A percentile compares a stretch with the other conserved stretches of the same genome.
phyloP scores from a whole-genome alignment of 2,329 filamentous ascomycete species.

The Phyllosticta capitalensis region DNA sequence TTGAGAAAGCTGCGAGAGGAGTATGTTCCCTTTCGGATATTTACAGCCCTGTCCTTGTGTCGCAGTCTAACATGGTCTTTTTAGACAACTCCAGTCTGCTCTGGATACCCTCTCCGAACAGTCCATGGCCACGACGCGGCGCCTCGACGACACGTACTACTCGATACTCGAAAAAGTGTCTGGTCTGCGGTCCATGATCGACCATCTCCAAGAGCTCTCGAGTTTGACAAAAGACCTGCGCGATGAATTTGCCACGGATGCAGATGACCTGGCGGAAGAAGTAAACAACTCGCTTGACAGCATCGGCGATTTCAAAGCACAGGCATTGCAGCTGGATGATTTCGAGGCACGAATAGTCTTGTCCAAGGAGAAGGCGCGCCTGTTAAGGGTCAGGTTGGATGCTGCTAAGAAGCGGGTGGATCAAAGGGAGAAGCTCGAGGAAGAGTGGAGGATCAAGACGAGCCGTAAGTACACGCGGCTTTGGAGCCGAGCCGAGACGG shows the following conservation, averaged over 20 bases:
- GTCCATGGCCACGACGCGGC: constrained; percentile 53
- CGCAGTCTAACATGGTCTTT: neutral
- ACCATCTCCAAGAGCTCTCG: constrained; percentile 58
- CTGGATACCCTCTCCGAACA: constrained; percentile 44
- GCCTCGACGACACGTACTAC: constrained; percentile 66
- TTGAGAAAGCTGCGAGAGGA: constrained; percentile 28
- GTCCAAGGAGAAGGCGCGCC: constrained; percentile 50
- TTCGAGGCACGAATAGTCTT: constrained; percentile 53
- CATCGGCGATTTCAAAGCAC: constrained; percentile 54
- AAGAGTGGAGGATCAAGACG: constrained; percentile 28
- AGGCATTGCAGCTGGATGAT: constrained; percentile 52
- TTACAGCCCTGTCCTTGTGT: neutral
- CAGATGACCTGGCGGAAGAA: constrained; percentile 50
- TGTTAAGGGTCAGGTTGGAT: constrained; percentile 54
- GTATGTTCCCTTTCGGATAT: constrained; percentile 17
- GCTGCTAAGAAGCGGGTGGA: constrained; percentile 55
- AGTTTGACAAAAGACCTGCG: constrained; percentile 50
- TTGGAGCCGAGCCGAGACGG: neutral
- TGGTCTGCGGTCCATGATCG: constrained; percentile 54
- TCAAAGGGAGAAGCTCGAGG: constrained; percentile 57
- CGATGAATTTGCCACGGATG: constrained; percentile 50
- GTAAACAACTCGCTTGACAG: constrained; percentile 50
- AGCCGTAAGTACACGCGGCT: constrained; percentile 6
- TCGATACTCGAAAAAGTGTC: constrained; percentile 60
- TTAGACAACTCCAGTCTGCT: constrained; percentile 30